Evolutionary conservation across 208 protist species (phyloP), one percentile per base, ranked within the genome.

Genomic region (Wallacemonas sp.): DNA sequence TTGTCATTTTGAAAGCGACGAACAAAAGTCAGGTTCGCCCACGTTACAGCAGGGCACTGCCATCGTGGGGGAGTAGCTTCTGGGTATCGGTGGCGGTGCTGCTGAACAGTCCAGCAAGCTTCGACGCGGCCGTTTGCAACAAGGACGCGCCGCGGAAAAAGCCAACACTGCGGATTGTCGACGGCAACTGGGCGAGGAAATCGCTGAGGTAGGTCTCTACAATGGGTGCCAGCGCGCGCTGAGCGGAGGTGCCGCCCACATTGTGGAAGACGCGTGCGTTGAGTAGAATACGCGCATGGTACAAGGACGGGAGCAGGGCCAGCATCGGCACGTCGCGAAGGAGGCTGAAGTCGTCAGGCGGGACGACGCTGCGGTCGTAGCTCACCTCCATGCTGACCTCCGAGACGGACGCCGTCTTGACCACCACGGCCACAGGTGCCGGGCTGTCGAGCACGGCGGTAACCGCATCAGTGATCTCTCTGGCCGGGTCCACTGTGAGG

Each of bases 281-380:
- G 1, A 90, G 57, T 6, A 63, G 57, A 16, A 90, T 61, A 24
- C 70, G 65, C 19, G 84, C 84, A 26, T 79, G 72, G 39, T 83
- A 75, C 21, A 90, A 66, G n/a, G 80, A 87, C 5, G 80, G 83
- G 32, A 90, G 73, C 30, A 90, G 52, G 21, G 65, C 70, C 11
- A 67, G 70, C 2, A 90, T 58, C 1, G 65, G 58, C 5, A 80
- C 86, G 54, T 75, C 73, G 44, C 70, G 65, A 19, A 90, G 67
- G 29, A 90, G 27, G 3, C 14, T 55, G 33, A 81, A 70, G 60
- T 86, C 80, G n/a, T 81, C 61, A 19, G 80, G 80, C 9, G 83
- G 80, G 1, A 41, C 41, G 23, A 73, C 69, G 34, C 70, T 83
- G 29, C 83, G 74, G 62, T 90, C 83, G 68, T 80, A 90, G 43